Percentiles rank a stretch among this genome's conserved stretches.
phyloP scores from a whole-genome alignment of 2,329 filamentous ascomycete genomes.

The Cytospora mali region DNA sequence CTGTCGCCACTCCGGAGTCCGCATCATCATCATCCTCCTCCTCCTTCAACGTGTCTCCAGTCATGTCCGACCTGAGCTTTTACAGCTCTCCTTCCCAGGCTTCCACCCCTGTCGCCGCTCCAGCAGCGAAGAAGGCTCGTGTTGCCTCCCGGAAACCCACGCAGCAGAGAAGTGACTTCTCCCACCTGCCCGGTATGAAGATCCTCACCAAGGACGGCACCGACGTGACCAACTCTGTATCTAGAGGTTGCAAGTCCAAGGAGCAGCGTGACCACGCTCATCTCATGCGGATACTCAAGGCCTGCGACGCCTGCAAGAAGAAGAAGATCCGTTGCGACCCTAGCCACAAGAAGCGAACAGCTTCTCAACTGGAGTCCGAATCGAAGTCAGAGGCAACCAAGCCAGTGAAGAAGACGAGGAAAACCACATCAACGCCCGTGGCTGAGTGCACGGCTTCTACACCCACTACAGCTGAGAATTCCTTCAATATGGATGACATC shows the following conservation, averaged over 20 bases:
- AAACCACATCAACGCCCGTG: slow-evolving; percentile 21
- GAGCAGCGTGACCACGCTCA: slow-evolving; percentile 69
- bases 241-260: slow-evolving; percentile 66
- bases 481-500: slow-evolving; percentile 28
- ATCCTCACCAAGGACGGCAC: slow-evolving; percentile 66
- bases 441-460: slow-evolving; percentile 12
- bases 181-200: slow-evolving; percentile 63
- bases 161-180: slow-evolving; percentile 45
- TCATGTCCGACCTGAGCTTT: slow-evolving; percentile 49
- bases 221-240: slow-evolving; percentile 65
- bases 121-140: slow-evolving; percentile 31
- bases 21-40: slow-evolving; percentile 50
- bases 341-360: slow-evolving; percentile 55
- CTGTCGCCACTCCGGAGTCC: slow-evolving; percentile 45
- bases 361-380: slow-evolving; percentile 38
- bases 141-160: slow-evolving; percentile 36
- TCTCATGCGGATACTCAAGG: slow-evolving; percentile 68
- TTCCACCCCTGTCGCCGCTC: slow-evolving; percentile 25
- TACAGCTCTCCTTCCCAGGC: slow-evolving; percentile 41
- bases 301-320: slow-evolving; percentile 62
- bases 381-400: slow-evolving; percentile 36
- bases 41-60: slow-evolving; percentile 53
- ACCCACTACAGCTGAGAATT: slow-evolving; percentile 17
- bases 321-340: slow-evolving; percentile 68
- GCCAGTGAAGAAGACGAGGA: slow-evolving; percentile 47